These are phyloP conservation scores for Knufia petricola DNA, from an alignment of 2,329 filamentous ascomycete genomes.

Conservation along the genomic window DNA sequence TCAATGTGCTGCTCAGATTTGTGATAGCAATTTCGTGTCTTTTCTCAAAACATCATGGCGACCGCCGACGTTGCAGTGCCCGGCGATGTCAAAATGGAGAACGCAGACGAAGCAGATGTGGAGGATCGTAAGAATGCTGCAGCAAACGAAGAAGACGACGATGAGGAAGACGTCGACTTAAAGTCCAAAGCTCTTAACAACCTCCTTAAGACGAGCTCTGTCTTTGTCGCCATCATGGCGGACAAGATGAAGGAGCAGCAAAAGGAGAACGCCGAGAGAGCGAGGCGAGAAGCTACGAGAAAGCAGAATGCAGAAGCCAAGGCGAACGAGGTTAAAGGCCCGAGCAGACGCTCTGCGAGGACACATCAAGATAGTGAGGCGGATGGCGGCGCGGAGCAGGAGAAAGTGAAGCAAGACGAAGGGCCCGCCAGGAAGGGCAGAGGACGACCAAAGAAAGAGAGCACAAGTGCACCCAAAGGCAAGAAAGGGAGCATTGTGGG, in stretches of 20 bases:
- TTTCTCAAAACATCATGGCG: slow-evolving; percentile 6
- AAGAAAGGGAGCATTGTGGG: slow-evolving; percentile 42
- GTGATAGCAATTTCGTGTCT: no score
- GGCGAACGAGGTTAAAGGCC: slow-evolving; percentile 21
- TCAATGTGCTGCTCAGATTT: neutral
- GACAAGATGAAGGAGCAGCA: slow-evolving; percentile 40
- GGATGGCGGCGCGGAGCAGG: slow-evolving; percentile 15
- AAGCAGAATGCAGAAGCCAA: slow-evolving; percentile 24
- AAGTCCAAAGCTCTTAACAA: slow-evolving; percentile 38
- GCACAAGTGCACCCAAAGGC: slow-evolving; percentile 16
- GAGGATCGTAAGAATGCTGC: neutral
- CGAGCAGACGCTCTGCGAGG: slow-evolving; percentile 18
- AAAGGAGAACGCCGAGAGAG: slow-evolving; percentile 36
- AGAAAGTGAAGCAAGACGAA: slow-evolving; percentile 27
- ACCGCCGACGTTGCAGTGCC: slow-evolving; percentile 6
- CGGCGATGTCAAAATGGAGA: neutral
- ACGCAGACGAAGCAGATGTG: slow-evolving; percentile 4
- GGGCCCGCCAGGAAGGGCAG: slow-evolving; percentile 13
- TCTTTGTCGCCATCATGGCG: slow-evolving; percentile 41
- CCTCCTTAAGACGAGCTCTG: slow-evolving; percentile 37
- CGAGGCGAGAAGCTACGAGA: slow-evolving; percentile 30
- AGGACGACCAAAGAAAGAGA: slow-evolving; percentile 25
- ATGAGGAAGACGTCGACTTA: slow-evolving; percentile 33
- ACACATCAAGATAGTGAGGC: neutral
- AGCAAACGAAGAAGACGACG: slow-evolving; percentile 17